Evolutionary conservation across 1,284 basidiomycete genomes (phyloP), one percentile per base, ranked within the genome.

Genomic region (Cutaneotrichosporon spelunceum): DNA sequence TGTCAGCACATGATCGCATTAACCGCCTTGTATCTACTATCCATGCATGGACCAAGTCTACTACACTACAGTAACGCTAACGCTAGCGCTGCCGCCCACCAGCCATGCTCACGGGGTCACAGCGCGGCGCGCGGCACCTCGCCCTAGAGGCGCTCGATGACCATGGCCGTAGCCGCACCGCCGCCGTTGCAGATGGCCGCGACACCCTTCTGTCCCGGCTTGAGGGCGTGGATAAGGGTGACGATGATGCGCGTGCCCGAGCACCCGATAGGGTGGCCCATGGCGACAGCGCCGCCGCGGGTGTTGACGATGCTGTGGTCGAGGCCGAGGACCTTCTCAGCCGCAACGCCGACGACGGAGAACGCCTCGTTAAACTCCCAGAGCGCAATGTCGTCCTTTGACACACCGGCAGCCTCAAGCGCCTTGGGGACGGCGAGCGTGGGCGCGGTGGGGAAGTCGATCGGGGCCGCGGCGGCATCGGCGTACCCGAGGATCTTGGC

Each of bases 341-440:
- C 91, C 57, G 93, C 87, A 54, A 90, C 86, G 73, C 92, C 88
- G 71, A 98, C 95, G 36, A 92, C 91, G 0, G 93, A 94, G 84
- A 99, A 99, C 19, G 95, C 96, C 80, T 95, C 96, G 80, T 99
- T 99, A 79, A 99, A 87, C 80, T 99, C 96, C 76, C 93, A 99
- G 59, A 90, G 84, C 34, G 93, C 84, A 68, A 99, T 92, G 74
- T 99, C 92, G 55, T 90, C 83, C 62, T 88, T 77, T 33, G 86
- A 86, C 61, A 99, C 82, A 69, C 90, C 90, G 53, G 95, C 96
- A 67, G 85, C 87, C 82, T 93, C 82, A 61, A 99, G 84, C 10
- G 96, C 96, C 66, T 86, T 81, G 45, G 96, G 96, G 52, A 99
- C 83, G 42, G 94, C 95, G 63, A 90, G 84, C 26, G 95, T 90